phyloP scores from a whole-genome alignment of 257 asterid species.

The Ocimum tenuiflorum region DNA sequence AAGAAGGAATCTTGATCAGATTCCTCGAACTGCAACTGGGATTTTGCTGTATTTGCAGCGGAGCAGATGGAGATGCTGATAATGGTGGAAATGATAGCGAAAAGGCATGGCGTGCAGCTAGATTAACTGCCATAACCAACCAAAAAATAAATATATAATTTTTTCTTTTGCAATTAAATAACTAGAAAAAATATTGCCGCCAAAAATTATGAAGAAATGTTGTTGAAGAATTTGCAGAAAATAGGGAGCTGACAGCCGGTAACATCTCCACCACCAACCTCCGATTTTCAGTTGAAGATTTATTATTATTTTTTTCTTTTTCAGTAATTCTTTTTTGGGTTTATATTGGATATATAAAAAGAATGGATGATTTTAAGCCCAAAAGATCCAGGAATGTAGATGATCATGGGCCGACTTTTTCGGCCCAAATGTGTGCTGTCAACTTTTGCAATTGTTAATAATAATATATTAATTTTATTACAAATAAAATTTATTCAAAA shows the following conservation, averaged over 20 bases:
- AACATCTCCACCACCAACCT: conserved; percentile 3
- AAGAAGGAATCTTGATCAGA: background rate
- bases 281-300: conserved; percentile 2
- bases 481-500: too few relatives aligned
- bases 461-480: too few relatives aligned
- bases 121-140: conserved; percentile 31
- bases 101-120: conserved; percentile 19
- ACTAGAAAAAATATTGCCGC: background rate
- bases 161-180: too few relatives aligned
- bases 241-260: background rate
- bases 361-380: background rate
- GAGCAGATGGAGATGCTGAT: conserved; percentile 17
- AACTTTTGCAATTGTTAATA: too few relatives aligned
- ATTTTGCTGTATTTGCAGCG: conserved; percentile 19
- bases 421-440: too few relatives aligned
- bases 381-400: too few relatives aligned
- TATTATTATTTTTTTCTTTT: background rate
- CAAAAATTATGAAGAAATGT: conserved; percentile 8
- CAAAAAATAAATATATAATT: background rate
- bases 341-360: too few relatives aligned
- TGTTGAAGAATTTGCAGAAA: background rate
- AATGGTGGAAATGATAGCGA: conserved; percentile 23
- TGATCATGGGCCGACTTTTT: too few relatives aligned
- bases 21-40: conserved; percentile 12
- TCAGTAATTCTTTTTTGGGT: too few relatives aligned